phyloP scores from a whole-genome alignment of 2,329 filamentous ascomycete species.

The Penicillium nordicum region DNA sequence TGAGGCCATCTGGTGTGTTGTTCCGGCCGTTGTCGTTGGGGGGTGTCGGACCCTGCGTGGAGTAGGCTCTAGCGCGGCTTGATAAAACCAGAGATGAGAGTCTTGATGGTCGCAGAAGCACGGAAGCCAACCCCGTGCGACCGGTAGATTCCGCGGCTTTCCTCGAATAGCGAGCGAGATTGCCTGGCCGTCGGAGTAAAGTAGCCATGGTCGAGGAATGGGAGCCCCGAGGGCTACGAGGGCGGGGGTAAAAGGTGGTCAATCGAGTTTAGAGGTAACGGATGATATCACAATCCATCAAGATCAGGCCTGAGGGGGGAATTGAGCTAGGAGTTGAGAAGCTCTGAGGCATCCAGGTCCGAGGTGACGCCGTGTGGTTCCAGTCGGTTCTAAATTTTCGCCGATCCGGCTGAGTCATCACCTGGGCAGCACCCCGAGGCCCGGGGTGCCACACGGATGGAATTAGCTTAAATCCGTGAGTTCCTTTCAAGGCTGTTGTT shows the following conservation, averaged over 20 bases:
- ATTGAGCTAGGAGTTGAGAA: constrained; percentile 21
- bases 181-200: constrained; percentile 63
- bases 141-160: constrained; percentile 53
- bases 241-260: constrained; percentile 23
- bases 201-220: constrained; percentile 59
- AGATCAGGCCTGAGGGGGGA: constrained; percentile 12
- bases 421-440: constrained; percentile 5
- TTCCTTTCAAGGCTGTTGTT: not conserved
- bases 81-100: constrained; percentile 37
- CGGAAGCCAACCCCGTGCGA: constrained; percentile 46
- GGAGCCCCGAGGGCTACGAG: constrained; percentile 32
- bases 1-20: constrained; percentile 39
- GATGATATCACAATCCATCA: constrained; percentile 29
- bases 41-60: constrained; percentile 46
- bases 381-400: constrained; percentile 29
- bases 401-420: constrained; percentile 38
- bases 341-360: constrained; percentile 20
- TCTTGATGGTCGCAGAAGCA: constrained; percentile 39
- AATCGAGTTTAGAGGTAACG: constrained; percentile 23
- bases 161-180: constrained; percentile 61
- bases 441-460: not conserved
- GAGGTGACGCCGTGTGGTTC: constrained; percentile 21
- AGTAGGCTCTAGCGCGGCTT: constrained; percentile 39
- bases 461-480: constrained; percentile 9
- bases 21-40: constrained; percentile 40